These are phyloP conservation scores for Pseudotulostoma volvatum DNA, from an alignment of 495 filamentous ascomycete genomes.

Conservation along the genomic window DNA sequence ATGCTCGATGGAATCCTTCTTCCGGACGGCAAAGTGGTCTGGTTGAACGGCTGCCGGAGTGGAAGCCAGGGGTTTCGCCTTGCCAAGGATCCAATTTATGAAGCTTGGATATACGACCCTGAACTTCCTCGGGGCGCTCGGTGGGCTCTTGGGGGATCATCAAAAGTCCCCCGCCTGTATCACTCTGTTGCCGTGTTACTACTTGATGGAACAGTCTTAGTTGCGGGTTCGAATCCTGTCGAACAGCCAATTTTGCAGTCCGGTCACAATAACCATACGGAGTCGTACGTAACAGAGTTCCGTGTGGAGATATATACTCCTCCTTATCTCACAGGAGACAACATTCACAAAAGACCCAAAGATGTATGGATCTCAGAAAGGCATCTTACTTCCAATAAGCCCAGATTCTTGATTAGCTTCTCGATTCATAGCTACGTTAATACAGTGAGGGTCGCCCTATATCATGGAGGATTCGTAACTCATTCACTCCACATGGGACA, in stretches of 20 bases:
- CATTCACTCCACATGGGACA: slow-evolving; percentile 49
- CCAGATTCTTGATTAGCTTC: slow-evolving; percentile 32
- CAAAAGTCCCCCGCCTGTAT: slow-evolving; percentile 34
- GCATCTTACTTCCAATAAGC: slow-evolving; percentile 25
- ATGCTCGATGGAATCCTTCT: slow-evolving; percentile 46
- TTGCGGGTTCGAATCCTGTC: slow-evolving; percentile 43
- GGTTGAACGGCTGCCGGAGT: slow-evolving; percentile 38
- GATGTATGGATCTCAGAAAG: slow-evolving; percentile 24
- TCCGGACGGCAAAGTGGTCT: slow-evolving; percentile 44
- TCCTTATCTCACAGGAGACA: slow-evolving; percentile 38
- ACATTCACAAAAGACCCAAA: slow-evolving; percentile 31
- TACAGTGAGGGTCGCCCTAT: slow-evolving; percentile 32
- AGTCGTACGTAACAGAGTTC: slow-evolving; percentile 38
- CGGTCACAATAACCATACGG: slow-evolving; percentile 12
- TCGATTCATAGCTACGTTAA: slow-evolving; percentile 21
- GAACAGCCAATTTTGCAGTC: slow-evolving; percentile 34
- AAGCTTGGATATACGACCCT: slow-evolving; percentile 43
- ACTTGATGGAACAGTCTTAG: slow-evolving; percentile 33
- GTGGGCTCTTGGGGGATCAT: slow-evolving; percentile 32
- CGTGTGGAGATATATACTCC: slow-evolving; percentile 45
- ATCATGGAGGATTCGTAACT: slow-evolving; percentile 46
- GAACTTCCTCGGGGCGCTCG: slow-evolving; percentile 30
- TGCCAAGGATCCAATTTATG: slow-evolving; percentile 33
- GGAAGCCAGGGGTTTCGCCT: slow-evolving; percentile 46
- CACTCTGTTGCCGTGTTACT: slow-evolving; percentile 34